Evolutionary conservation across 306 rosid genomes (phyloP).

Genomic region (Hippophae tibetana): DNA sequence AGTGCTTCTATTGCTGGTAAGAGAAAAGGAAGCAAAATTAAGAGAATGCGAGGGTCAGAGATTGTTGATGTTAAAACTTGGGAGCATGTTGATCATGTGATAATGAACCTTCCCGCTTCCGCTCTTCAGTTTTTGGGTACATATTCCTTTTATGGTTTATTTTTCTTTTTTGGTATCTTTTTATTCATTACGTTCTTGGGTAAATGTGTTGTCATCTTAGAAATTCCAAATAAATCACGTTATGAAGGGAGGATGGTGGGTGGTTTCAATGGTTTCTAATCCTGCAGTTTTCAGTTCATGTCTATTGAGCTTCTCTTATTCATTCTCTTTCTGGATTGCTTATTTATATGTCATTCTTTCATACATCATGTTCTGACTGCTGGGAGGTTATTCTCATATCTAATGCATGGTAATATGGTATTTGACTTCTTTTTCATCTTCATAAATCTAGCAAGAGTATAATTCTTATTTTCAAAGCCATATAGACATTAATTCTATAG

Average conservation of each 20-base stretch:
- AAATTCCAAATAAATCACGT: background rate
- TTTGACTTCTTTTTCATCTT: too few relatives aligned
- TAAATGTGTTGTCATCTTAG: background rate
- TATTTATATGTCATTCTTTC: too few relatives aligned
- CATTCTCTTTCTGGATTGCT: too few relatives aligned
- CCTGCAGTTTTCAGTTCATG: too few relatives aligned
- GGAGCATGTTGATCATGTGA: conserved; percentile 81
- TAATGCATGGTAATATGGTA: too few relatives aligned
- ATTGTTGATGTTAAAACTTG: conserved; percentile 40
- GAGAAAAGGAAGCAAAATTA: conserved; percentile 45
- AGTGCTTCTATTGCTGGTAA: conserved; percentile 26
- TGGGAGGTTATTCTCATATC: too few relatives aligned
- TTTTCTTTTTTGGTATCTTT: conserved; percentile 5
- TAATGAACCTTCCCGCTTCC: conserved; percentile 94
- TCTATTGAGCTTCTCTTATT: too few relatives aligned
- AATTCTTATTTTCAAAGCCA: too few relatives aligned
- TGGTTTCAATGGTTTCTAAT: too few relatives aligned
- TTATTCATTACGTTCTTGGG: background rate
- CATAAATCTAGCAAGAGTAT: too few relatives aligned
- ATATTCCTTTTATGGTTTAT: conserved; percentile 13
- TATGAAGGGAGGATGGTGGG: background rate
- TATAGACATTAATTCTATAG: too few relatives aligned
- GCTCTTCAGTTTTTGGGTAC: conserved; percentile 85
- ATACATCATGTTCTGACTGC: too few relatives aligned
- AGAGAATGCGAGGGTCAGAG: conserved; percentile 51